Percentiles rank a stretch among this genome's conserved stretches.
Evolutionary conservation across 2,329 filamentous ascomycete genomes (phyloP).

Genomic region (Claviceps sp.): DNA sequence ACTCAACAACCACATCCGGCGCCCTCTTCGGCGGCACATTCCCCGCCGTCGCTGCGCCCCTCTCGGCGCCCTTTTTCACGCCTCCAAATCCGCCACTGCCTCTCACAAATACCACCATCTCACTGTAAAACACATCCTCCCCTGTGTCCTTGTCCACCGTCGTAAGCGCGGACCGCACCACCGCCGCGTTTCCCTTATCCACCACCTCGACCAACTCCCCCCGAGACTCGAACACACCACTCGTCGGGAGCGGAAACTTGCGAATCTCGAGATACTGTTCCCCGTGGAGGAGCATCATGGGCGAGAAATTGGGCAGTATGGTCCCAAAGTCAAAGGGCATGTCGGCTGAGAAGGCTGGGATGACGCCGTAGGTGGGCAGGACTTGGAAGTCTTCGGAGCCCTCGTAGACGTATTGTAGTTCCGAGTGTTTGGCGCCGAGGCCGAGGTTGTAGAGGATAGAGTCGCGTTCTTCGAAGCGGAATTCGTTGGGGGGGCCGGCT

Average conservation of each 20-base stretch:
- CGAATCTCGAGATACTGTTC: slow-evolving; percentile 96
- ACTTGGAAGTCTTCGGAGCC: slow-evolving; percentile 85
- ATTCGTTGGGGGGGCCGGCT: slow-evolving; percentile 59
- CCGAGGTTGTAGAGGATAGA: slow-evolving; percentile 93
- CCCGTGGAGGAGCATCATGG: slow-evolving; percentile 97
- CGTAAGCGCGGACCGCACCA: slow-evolving; percentile 66
- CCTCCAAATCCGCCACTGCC: slow-evolving; percentile 87
- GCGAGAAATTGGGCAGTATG: slow-evolving; percentile 88
- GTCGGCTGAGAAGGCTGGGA: slow-evolving; percentile 81
- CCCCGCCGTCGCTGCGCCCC: slow-evolving; percentile 65
- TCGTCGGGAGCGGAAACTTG: slow-evolving; percentile 82
- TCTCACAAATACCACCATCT: slow-evolving; percentile 82
- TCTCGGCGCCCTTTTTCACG: slow-evolving; percentile 58
- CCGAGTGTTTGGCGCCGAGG: slow-evolving; percentile 78
- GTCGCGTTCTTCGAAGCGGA: slow-evolving; percentile 74
- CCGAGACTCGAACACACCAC: slow-evolving; percentile 60
- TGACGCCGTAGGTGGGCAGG: slow-evolving; percentile 87
- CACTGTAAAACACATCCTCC: slow-evolving; percentile 93
- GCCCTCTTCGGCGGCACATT: slow-evolving; percentile 66
- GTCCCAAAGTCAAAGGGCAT: slow-evolving; percentile 68
- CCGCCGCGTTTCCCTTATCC: slow-evolving; percentile 84
- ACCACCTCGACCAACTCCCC: slow-evolving; percentile 83
- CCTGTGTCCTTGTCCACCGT: slow-evolving; percentile 77
- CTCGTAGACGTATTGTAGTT: slow-evolving; percentile 83
- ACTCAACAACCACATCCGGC: slow-evolving; percentile 73